These are phyloP conservation scores for Fusarium azukiicola DNA, from an alignment of 2,329 filamentous ascomycete species.

Conservation along the genomic window DNA sequence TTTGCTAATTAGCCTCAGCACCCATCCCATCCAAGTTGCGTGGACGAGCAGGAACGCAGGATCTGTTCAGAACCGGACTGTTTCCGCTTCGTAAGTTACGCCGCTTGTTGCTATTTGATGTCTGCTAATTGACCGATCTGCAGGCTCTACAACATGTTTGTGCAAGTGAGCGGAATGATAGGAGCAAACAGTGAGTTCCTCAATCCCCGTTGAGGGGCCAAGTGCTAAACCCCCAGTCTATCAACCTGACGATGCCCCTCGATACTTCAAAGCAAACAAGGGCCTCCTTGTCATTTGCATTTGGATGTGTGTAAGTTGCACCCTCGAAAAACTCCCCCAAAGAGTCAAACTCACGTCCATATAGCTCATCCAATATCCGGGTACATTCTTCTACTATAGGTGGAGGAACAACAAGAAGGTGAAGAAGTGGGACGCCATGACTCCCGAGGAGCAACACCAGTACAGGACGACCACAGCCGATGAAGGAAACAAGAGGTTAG, in stretches of 20 bases:
- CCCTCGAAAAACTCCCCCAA: too few relatives aligned
- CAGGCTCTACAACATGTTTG: conserved; percentile 75
- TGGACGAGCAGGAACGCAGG: conserved; percentile 79
- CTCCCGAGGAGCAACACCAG: conserved; percentile 62
- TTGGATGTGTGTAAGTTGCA: conserved; percentile 63
- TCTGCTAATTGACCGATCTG: conserved; percentile 47
- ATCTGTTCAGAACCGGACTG: conserved; percentile 77
- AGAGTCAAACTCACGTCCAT: background rate
- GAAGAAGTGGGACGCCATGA: conserved; percentile 64
- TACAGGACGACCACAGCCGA: conserved; percentile 70
- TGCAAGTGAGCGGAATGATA: conserved; percentile 64
- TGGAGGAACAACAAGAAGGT: conserved; percentile 63
- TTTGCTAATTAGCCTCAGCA: conserved; percentile 44
- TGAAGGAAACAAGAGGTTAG: conserved; percentile 36
- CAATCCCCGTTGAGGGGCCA: too few relatives aligned
- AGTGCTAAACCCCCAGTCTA: conserved; percentile 54
- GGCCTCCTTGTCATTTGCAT: conserved; percentile 61
- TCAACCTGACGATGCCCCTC: conserved; percentile 59
- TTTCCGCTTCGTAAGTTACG: conserved; percentile 62
- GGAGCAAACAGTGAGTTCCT: conserved; percentile 60
- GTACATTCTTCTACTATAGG: conserved; percentile 63
- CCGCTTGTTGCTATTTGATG: too few relatives aligned
- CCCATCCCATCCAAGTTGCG: conserved; percentile 78
- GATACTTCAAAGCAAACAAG: conserved; percentile 64
- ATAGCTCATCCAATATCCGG: conserved; percentile 61